Conservation (phyloP, 176 grass and related monocot genomes). For the Ampelocalamus luodianensis region DNA sequence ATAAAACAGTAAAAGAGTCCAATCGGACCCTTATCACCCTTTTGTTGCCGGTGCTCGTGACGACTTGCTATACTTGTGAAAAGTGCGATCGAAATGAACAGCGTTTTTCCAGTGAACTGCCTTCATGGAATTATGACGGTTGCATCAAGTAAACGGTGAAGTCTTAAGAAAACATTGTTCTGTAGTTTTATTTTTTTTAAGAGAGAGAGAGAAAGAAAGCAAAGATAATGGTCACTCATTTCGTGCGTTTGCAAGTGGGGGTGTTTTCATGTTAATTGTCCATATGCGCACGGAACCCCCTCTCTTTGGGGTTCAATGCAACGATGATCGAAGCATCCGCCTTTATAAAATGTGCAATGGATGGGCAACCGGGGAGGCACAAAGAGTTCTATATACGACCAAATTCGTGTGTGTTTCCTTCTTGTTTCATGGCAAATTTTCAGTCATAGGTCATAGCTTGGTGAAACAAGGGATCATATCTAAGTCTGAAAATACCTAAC, state of each 20-base stretch:
- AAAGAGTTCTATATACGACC: not conserved
- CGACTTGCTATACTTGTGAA: too few species aligned
- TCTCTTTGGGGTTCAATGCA: not conserved
- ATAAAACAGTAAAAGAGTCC: too few species aligned
- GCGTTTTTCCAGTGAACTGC: too few species aligned
- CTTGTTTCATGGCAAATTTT: not conserved
- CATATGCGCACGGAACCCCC: not conserved
- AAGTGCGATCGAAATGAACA: too few species aligned
- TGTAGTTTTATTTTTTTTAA: too few species aligned
- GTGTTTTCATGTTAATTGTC: not conserved
- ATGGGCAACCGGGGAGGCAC: not conserved
- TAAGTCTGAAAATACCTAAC: not conserved
- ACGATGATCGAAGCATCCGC: not conserved
- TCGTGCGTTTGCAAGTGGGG: not conserved
- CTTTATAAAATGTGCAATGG: not conserved
- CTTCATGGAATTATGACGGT: too few species aligned
- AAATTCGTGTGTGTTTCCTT: not conserved
- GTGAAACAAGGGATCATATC: not conserved
- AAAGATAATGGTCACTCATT: not conserved
- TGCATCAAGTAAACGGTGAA: too few species aligned
- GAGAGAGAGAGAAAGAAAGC: not conserved
- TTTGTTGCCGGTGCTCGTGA: too few species aligned
- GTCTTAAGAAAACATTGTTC: too few species aligned
- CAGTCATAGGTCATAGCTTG: not conserved
- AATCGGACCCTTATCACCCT: too few species aligned